phyloP scores from a whole-genome alignment of 768 basidiomycete species.

The Tulasnella calospora region DNA sequence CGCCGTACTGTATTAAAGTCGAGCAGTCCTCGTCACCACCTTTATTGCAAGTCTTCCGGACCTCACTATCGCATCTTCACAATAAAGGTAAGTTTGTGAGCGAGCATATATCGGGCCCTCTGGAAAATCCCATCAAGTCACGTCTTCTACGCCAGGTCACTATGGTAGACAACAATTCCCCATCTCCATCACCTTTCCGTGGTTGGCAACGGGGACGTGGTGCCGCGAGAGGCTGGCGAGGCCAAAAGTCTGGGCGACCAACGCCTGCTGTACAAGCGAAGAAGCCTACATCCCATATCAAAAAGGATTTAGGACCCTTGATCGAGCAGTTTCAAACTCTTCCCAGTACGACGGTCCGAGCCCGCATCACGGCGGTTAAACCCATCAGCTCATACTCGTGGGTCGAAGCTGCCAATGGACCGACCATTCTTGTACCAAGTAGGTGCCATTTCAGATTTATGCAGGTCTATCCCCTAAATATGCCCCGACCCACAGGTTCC shows the following conservation, averaged over 20 bases:
- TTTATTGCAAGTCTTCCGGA: no score
- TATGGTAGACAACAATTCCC: neutral
- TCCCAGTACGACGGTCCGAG: neutral
- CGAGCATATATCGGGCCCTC: neutral
- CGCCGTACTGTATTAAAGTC: neutral
- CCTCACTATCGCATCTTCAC: neutral
- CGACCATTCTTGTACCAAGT: neutral
- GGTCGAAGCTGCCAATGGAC: neutral
- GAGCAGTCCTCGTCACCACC: neutral
- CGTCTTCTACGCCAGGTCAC: neutral
- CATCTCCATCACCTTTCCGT: neutral
- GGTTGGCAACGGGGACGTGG: neutral
- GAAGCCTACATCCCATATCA: neutral
- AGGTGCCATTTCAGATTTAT: neutral
- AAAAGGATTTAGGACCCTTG: neutral
- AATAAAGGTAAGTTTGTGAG: neutral
- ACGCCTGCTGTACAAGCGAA: neutral
- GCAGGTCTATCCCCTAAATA: neutral
- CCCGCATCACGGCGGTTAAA: neutral
- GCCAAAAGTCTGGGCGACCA: neutral
- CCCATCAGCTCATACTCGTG: neutral
- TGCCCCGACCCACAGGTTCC: constrained; percentile 44
- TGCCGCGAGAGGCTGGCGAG: neutral
- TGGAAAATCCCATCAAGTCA: neutral
- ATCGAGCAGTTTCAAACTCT: neutral